Percentiles rank a stretch among this genome's conserved stretches.
These are phyloP conservation scores for Penicillium longicatenatum DNA, from an alignment of 495 filamentous ascomycete genomes.

Conservation along the genomic window DNA sequence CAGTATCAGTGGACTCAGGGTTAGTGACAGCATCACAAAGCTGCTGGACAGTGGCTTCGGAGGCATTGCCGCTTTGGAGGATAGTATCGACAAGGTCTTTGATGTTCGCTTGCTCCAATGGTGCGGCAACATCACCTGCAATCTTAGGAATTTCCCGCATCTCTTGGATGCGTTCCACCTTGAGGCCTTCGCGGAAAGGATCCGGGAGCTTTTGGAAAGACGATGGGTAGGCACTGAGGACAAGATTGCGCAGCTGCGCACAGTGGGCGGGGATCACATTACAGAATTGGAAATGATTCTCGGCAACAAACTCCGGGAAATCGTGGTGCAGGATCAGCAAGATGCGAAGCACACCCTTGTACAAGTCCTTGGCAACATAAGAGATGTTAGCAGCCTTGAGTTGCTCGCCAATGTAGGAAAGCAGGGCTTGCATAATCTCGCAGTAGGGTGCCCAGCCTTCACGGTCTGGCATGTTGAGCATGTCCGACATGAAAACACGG, in stretches of 20 bases:
- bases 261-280: conserved; percentile 83
- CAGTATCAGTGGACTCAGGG: conserved; percentile 53
- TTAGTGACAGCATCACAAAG: conserved; percentile 67
- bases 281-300: conserved; percentile 83
- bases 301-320: conserved; percentile 87
- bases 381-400: conserved; percentile 73
- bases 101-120: conserved; percentile 63
- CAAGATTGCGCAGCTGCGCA: conserved; percentile 84
- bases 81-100: conserved; percentile 67
- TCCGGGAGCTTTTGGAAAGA: conserved; percentile 76
- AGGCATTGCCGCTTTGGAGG: conserved; percentile 57
- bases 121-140: conserved; percentile 59
- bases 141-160: conserved; percentile 66
- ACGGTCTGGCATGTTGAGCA: conserved; percentile 70
- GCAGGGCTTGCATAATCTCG: conserved; percentile 71
- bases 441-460: conserved; percentile 75
- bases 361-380: conserved; percentile 74
- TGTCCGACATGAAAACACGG: conserved; percentile 78
- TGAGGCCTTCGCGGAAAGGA: conserved; percentile 76
- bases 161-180: conserved; percentile 79
- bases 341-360: conserved; percentile 79
- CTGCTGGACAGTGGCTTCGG: conserved; percentile 68
- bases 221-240: conserved; percentile 80
- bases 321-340: conserved; percentile 88
- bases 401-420: conserved; percentile 76